These are phyloP conservation scores for Verticillium tricorpus DNA, from an alignment of 2,329 filamentous ascomycete species.

Conservation along the genomic window DNA sequence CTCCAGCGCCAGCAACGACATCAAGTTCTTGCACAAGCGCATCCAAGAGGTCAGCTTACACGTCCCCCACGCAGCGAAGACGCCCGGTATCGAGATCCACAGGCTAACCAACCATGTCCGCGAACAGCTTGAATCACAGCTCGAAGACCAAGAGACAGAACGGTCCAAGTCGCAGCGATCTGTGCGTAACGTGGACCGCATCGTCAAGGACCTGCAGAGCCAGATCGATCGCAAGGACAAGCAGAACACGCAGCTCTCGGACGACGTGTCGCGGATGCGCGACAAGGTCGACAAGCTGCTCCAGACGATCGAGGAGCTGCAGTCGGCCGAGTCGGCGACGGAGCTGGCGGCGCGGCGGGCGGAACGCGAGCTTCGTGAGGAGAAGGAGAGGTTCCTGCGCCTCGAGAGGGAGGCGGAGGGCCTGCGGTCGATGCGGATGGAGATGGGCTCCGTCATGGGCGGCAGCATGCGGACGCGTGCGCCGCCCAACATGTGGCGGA, in stretches of 20 bases:
- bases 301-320: constrained; percentile 87
- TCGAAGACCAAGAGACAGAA: constrained; percentile 77
- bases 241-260: constrained; percentile 71
- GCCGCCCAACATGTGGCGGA: constrained; percentile 21
- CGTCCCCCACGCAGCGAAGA: neutral
- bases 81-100: neutral
- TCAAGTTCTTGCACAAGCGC: constrained; percentile 88
- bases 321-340: constrained; percentile 76
- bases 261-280: constrained; percentile 79
- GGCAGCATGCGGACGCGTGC: constrained; percentile 17
- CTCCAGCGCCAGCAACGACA: constrained; percentile 88
- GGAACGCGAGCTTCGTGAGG: constrained; percentile 85
- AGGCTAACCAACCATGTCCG: constrained; percentile 18
- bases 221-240: constrained; percentile 95
- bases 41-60: constrained; percentile 74
- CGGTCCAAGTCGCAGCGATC: constrained; percentile 79
- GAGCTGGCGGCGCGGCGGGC: constrained; percentile 80
- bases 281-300: constrained; percentile 91
- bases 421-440: constrained; percentile 71
- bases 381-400: constrained; percentile 73
- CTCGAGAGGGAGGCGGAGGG: constrained; percentile 87
- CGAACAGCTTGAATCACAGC: constrained; percentile 74
- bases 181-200: constrained; percentile 87
- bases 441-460: constrained; percentile 43
- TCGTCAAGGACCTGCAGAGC: constrained; percentile 85